Base-by-base conservation (phyloP, 1,284 basidiomycete species). In the Naganishia sp. region DNA sequence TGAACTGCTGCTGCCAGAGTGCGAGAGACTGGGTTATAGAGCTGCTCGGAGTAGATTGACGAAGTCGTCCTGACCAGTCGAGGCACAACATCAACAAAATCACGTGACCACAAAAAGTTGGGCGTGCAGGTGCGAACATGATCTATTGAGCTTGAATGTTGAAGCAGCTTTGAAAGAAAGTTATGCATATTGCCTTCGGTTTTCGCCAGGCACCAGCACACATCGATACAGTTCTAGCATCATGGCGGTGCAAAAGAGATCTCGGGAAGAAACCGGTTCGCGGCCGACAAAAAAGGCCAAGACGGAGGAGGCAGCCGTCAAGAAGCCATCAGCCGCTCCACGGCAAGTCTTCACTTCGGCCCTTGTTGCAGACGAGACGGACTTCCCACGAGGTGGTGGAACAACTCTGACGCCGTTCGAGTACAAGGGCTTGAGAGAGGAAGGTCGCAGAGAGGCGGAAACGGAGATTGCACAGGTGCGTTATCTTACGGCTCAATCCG, bases 371-470 rank as follows among this genome's bases (percentile, higher is more conserved):
- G 89, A 92, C 52, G 92, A 95, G 75, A 86, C 93, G 67, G 93
- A 97, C 80, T 99, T 98, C 78, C 94, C 94, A 53, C 87, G 96
- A 73, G 96, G 95, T 21, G 85, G 85, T n/a, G 84, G 85, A 46
- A 81, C 82, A 4, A 77, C 83, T 45, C 85, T 96, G 71, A 96
- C 94, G 35, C 88, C 92, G 32, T 82, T 93, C n/a, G 94, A 99
- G 79, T 88, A 93, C 69, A 92, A 94, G 76, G 83, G 88, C 68
- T 86, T 92, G 32, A 86, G 89, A 64, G 87, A 88, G 23, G 94
- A 98, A 77, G 95, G 88, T 5, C 82, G 86, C 11, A 86, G 87
- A 74, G 93, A 97, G 76, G 92, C 91, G 0, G 86, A 92, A 72
- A 85, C 85, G 47, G 90, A 93, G 72, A 80, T 76, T n/a, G 73